phyloP scores from a whole-genome alignment of 768 basidiomycete genomes.

The Rhizopogon vinicolor region DNA sequence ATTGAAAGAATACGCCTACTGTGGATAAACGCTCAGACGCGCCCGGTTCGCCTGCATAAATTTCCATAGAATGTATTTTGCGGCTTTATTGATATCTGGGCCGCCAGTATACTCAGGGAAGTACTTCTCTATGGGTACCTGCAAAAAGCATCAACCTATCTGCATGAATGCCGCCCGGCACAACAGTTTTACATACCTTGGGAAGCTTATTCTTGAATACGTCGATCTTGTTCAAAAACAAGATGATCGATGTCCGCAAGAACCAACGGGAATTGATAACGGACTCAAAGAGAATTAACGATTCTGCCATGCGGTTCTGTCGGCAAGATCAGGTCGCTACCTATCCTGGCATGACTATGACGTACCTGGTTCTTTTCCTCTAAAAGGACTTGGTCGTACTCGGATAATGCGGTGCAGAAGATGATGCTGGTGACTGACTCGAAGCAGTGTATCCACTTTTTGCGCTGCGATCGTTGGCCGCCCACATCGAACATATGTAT shows the following conservation, averaged over 20 bases:
- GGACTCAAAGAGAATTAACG: conserved; percentile 68
- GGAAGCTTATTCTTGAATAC: conserved; percentile 73
- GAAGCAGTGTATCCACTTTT: conserved; percentile 81
- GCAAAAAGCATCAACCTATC: not conserved
- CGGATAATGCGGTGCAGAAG: conserved; percentile 70
- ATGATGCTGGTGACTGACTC: conserved; percentile 80
- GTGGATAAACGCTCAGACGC: conserved; percentile 83
- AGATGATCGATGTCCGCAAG: conserved; percentile 57
- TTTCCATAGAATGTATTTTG: conserved; percentile 91
- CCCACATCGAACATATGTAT: conserved; percentile 79
- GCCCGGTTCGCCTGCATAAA: conserved; percentile 92
- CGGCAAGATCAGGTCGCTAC: not conserved
- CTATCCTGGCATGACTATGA: not conserved
- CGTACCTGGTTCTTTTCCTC: conserved; percentile 44
- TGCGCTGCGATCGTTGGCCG: conserved; percentile 76
- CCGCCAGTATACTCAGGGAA: conserved; percentile 91
- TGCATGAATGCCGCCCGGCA: not conserved
- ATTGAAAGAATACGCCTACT: conserved; percentile 44
- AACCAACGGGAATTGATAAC: conserved; percentile 84
- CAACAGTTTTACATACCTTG: conserved; percentile 26
- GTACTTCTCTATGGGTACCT: conserved; percentile 73
- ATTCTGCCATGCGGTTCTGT: conserved; percentile 75
- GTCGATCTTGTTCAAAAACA: conserved; percentile 71
- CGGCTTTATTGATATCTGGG: conserved; percentile 87
- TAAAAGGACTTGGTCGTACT: conserved; percentile 70